Evolutionary conservation across 805 yeast species (phyloP).

Genomic region (Candida taoyuanica): DNA sequence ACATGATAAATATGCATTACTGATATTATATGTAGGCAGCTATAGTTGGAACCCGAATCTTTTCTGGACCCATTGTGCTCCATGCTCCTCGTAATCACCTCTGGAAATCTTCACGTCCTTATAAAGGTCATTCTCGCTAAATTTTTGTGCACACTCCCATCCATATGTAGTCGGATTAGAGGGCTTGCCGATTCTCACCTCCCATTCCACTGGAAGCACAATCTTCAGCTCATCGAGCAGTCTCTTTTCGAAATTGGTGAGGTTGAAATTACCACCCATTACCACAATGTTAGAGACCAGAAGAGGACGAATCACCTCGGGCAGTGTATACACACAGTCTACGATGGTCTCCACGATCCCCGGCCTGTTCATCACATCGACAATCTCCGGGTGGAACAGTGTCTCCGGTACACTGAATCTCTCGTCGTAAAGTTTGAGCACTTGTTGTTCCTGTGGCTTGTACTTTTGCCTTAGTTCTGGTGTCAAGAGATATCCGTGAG

Average conservation of each 20-base stretch:
- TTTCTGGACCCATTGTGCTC: conserved; percentile 44
- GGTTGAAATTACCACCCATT: conserved; percentile 76
- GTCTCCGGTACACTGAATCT: conserved; percentile 85
- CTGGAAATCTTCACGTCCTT: conserved; percentile 58
- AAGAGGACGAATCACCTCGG: conserved; percentile 69
- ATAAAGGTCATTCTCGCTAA: conserved; percentile 30
- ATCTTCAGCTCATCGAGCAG: conserved; percentile 56
- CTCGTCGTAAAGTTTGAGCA: conserved; percentile 71
- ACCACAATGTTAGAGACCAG: conserved; percentile 74
- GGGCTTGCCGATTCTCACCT: conserved; percentile 43
- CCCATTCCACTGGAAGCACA: conserved; percentile 70
- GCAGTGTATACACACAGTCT: conserved; percentile 64
- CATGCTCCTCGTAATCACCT: conserved; percentile 84
- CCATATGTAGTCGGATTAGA: conserved; percentile 41
- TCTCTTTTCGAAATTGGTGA: conserved; percentile 64
- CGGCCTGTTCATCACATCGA: conserved; percentile 67
- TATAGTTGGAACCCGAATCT: conserved; percentile 37
- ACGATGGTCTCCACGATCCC: conserved; percentile 71
- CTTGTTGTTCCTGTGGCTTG: conserved; percentile 53
- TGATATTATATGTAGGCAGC: neutral
- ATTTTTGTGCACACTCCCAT: conserved; percentile 52
- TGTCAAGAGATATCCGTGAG: conserved; percentile 63
- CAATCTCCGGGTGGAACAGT: conserved; percentile 77
- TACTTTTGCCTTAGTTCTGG: conserved; percentile 26
- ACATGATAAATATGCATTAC: too few relatives aligned